Evolutionary conservation across 345 rosid species (phyloP).

Genomic region (Sapria himalayana): DNA sequence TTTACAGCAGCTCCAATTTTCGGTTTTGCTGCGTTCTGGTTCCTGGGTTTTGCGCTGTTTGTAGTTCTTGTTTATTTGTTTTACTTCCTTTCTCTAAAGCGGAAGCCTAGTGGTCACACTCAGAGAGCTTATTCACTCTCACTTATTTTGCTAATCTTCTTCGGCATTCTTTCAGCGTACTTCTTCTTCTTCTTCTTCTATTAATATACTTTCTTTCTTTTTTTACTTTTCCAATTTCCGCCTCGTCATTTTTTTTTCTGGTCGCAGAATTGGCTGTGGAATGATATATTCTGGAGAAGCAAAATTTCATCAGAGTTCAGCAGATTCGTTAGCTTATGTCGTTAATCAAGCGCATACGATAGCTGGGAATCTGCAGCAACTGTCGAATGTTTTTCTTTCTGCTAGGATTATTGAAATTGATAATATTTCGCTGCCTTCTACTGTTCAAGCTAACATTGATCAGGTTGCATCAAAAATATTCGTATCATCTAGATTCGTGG

Average conservation of each 20-base stretch:
- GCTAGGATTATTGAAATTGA: conserved; percentile 57
- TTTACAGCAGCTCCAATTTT: conserved; percentile 63
- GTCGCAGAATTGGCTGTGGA: conserved; percentile 59
- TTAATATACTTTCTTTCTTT: too few relatives aligned
- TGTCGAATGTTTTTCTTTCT: conserved; percentile 44
- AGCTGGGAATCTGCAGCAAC: conserved; percentile 30
- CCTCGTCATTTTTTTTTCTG: conserved; percentile 4
- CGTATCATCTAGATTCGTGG: conserved; percentile 33
- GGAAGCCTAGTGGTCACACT: conserved; percentile 37
- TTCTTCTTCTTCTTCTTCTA: conserved; percentile 5
- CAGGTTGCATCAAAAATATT: conserved; percentile 35
- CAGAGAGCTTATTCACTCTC: conserved; percentile 40
- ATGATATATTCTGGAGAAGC: conserved; percentile 61
- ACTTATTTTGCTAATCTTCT: conserved; percentile 40
- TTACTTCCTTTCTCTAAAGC: conserved; percentile 25
- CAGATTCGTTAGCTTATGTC: conserved; percentile 47
- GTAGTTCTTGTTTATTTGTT: conserved; percentile 27
- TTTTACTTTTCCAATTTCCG: not conserved
- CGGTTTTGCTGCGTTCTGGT: conserved; percentile 47
- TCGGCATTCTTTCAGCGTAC: conserved; percentile 55
- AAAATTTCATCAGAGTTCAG: conserved; percentile 44
- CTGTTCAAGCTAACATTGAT: conserved; percentile 77
- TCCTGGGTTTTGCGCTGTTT: conserved; percentile 51
- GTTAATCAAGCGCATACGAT: conserved; percentile 54
- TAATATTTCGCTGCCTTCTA: conserved; percentile 47